A percentile compares a stretch with the other conserved stretches of the same genome.
Conservation (phyloP, 176 grass and related monocot species). For the Puya raimondii region DNA sequence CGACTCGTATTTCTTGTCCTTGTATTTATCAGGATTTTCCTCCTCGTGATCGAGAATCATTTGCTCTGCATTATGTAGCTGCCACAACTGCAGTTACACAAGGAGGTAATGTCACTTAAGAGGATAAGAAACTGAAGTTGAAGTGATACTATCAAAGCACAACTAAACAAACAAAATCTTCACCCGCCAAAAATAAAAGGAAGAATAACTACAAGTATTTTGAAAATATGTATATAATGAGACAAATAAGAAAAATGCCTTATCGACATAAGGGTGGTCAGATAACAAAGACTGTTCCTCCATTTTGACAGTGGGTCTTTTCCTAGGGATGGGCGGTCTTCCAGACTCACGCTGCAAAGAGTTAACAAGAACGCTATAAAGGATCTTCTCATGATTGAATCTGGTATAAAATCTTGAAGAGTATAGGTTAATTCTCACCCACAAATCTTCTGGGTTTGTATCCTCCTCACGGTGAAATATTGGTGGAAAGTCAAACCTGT, state of each 20-base stretch:
- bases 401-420: slow-evolving; percentile 1
- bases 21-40: slow-evolving; percentile 84
- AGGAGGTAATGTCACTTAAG: neutral
- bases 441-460: slow-evolving; percentile 63
- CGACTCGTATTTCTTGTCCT: slow-evolving; percentile 64
- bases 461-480: slow-evolving; percentile 91
- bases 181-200: neutral
- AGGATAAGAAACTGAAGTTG: neutral
- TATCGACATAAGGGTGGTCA: slow-evolving; percentile 89
- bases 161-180: slow-evolving; percentile 4
- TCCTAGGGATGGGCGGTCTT: slow-evolving; percentile 64
- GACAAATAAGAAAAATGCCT: slow-evolving; percentile 38
- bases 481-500: slow-evolving; percentile 88
- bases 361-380: neutral
- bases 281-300: slow-evolving; percentile 73
- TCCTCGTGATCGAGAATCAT: slow-evolving; percentile 97
- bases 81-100: slow-evolving; percentile 51
- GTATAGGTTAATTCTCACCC: slow-evolving; percentile 39
- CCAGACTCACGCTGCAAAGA: slow-evolving; percentile 56
- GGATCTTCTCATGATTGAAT: neutral
- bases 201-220: slow-evolving; percentile 6
- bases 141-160: neutral
- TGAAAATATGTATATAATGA: neutral
- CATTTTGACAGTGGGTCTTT: slow-evolving; percentile 49
- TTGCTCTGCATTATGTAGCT: slow-evolving; percentile 88